A percentile compares a stretch with the other conserved stretches of the same genome.
Conservation (phyloP, 2,329 filamentous ascomycete species). For the Ophiognomonia clavigignenti-juglandacearum region DNA sequence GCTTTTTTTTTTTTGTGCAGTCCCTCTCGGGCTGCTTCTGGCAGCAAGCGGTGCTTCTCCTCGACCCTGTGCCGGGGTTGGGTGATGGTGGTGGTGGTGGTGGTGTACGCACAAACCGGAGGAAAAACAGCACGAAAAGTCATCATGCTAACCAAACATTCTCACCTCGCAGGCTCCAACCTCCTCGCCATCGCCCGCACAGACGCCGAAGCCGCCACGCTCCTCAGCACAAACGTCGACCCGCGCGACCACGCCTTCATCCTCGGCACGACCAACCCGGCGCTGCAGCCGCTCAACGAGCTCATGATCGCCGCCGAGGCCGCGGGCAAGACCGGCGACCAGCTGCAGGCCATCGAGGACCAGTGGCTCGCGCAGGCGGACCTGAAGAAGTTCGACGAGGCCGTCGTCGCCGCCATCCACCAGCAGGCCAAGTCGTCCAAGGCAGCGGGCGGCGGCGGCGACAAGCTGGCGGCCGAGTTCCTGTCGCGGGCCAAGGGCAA, state of each 20-base stretch:
- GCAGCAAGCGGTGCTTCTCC: too few species aligned
- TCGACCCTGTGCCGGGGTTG: too few species aligned
- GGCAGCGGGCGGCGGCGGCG: constrained; percentile 54
- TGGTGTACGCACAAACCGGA: too few species aligned
- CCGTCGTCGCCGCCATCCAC: constrained; percentile 80
- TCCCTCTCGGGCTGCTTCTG: too few species aligned
- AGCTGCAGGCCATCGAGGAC: constrained; percentile 90
- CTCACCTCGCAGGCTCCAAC: constrained; percentile 65
- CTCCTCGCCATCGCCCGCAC: constrained; percentile 89
- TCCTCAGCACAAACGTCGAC: constrained; percentile 96
- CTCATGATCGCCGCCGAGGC: constrained; percentile 84
- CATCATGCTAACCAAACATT: constrained; percentile 1
- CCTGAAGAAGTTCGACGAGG: constrained; percentile 86
- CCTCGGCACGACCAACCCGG: constrained; percentile 80
- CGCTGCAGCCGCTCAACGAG: constrained; percentile 78
- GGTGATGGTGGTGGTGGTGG: too few species aligned
- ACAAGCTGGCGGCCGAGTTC: constrained; percentile 73
- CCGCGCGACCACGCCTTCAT: constrained; percentile 93
- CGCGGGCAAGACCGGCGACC: constrained; percentile 71
- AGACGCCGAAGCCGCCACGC: constrained; percentile 94
- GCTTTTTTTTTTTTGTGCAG: constrained; percentile 13
- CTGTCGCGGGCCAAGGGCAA: constrained; percentile 68
- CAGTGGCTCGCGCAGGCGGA: constrained; percentile 74
- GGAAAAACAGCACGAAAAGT: too few species aligned
- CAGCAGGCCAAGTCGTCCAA: too few species aligned